phyloP scores from a whole-genome alignment of 257 asterid genomes.

The Solanum gracilifrons region DNA sequence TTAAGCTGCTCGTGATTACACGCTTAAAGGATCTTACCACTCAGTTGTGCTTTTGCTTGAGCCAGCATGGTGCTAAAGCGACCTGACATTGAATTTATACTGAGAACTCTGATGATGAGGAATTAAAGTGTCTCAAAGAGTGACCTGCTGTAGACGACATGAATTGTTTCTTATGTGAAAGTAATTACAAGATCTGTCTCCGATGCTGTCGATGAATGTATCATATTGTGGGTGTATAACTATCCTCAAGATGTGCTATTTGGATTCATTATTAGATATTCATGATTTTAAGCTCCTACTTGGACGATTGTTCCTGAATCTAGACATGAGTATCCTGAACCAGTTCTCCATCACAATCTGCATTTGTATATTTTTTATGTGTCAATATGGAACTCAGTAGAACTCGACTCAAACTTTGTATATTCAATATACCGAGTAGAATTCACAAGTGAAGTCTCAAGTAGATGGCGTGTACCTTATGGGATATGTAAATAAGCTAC shows the following conservation, averaged over 20 bases:
- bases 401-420: neutral
- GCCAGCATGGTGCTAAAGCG: neutral
- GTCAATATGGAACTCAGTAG: neutral
- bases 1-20: neutral
- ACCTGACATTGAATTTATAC: neutral
- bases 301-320: neutral
- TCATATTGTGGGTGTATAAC: neutral
- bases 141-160: neutral
- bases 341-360: neutral
- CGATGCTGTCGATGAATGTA: neutral
- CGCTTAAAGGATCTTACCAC: neutral
- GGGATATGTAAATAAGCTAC: neutral
- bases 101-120: neutral
- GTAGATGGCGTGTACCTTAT: neutral
- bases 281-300: neutral
- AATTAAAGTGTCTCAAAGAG: neutral
- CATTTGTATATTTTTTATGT: neutral
- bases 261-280: neutral
- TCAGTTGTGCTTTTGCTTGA: neutral
- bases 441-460: neutral
- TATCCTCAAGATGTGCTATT: neutral
- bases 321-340: neutral
- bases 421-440: neutral
- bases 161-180: neutral
- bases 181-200: neutral